These are phyloP conservation scores for Yamadazyma triangularis DNA, from an alignment of 1,139 yeast genomes.

Conservation along the genomic window DNA sequence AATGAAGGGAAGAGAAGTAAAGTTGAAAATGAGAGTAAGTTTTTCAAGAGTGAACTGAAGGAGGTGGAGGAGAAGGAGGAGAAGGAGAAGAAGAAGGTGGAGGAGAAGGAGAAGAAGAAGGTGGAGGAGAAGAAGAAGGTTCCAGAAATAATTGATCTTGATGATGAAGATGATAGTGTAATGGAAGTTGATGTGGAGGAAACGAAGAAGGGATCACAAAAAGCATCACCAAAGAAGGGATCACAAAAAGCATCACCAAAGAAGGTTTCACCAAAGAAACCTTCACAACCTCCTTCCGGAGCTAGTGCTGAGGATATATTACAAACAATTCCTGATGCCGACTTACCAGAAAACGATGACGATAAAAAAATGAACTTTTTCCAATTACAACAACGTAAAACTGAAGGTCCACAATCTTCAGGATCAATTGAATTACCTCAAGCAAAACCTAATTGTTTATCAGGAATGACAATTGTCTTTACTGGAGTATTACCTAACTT, in stretches of 20 bases:
- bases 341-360: conserved; percentile 52
- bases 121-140: too few species aligned
- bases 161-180: conserved; percentile 7
- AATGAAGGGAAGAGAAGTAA: conserved; percentile 5
- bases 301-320: conserved; percentile 52
- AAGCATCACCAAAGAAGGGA: conserved; percentile 2
- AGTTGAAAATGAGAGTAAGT: too few species aligned
- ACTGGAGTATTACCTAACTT: conserved; percentile 84
- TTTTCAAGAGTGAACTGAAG: too few species aligned
- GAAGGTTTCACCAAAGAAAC: conserved; percentile 3
- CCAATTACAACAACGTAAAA: conserved; percentile 42
- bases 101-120: too few species aligned
- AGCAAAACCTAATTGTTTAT: conserved; percentile 77
- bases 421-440: conserved; percentile 51
- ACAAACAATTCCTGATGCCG: conserved; percentile 64
- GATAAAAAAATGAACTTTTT: conserved; percentile 51
- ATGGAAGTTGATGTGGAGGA: too few species aligned
- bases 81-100: too few species aligned
- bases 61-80: too few species aligned
- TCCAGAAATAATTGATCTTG: conserved; percentile 9
- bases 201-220: neutral
- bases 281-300: conserved; percentile 9
- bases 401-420: conserved; percentile 22
- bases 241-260: conserved; percentile 4
- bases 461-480: conserved; percentile 87